Conservation (phyloP, 768 basidiomycete species). For the Lentinus tigrinus region DNA sequence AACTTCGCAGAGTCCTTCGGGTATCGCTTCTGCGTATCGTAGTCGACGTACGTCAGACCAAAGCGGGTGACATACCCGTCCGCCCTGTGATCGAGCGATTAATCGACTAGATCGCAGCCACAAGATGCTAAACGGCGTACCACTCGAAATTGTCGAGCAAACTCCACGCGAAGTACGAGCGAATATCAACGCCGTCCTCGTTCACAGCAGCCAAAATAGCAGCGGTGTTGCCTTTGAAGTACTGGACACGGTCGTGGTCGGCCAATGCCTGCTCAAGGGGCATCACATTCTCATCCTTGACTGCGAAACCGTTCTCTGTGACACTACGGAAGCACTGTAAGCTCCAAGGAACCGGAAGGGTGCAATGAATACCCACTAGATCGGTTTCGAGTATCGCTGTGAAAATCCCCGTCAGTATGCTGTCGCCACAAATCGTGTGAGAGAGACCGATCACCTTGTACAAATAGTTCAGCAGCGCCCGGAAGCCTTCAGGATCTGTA, state of each 20-base stretch:
- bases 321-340: slow-evolving; percentile 38
- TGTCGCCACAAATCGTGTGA: background rate
- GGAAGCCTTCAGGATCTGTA: slow-evolving; percentile 67
- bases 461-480: slow-evolving; percentile 66
- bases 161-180: slow-evolving; percentile 70
- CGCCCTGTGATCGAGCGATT: slow-evolving; percentile 37
- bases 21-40: slow-evolving; percentile 61
- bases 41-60: slow-evolving; percentile 72
- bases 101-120: background rate
- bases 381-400: slow-evolving; percentile 49
- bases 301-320: slow-evolving; percentile 75
- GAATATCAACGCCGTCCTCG: slow-evolving; percentile 62
- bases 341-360: background rate
- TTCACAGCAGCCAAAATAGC: slow-evolving; percentile 55
- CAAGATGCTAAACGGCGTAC: slow-evolving; percentile 22
- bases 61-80: slow-evolving; percentile 69
- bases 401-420: background rate
- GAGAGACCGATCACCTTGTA: slow-evolving; percentile 48
- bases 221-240: slow-evolving; percentile 58
- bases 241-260: slow-evolving; percentile 64
- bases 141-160: slow-evolving; percentile 75
- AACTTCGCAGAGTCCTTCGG: slow-evolving; percentile 64
- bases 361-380: slow-evolving; percentile 43
- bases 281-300: slow-evolving; percentile 59
- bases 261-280: slow-evolving; percentile 52